Evolutionary conservation across 2,329 filamentous ascomycete genomes (phyloP), one percentile per base, ranked within the genome.

Genomic region (Pseudogymnoascus sp.): DNA sequence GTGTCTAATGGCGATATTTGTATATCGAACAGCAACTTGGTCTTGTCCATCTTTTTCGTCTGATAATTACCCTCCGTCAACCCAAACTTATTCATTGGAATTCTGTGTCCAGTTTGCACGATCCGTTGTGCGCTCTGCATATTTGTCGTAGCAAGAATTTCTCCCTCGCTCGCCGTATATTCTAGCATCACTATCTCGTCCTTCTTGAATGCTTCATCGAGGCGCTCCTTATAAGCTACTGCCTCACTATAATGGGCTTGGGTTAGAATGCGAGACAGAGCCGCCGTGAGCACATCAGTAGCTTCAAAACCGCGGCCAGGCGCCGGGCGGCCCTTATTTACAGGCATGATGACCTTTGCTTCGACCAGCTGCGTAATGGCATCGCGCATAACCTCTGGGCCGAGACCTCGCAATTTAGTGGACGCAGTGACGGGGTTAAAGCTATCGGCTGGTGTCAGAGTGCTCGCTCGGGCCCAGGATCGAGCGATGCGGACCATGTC

Each of bases 11-110:
- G 85, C 1, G 78, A 74, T 18, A 86, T 78, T 45, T 82, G 78
- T 36, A 90, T 76, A 8, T 80, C 78, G 72, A 89, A 90, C 65
- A 83, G 81, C 59, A 89, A 80, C 67, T 84, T 83, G 35, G 79
- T 79, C 67, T 87, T 87, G 36, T 88, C 82, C 65, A 87, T 86
- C 63, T 84, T 83, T 61, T 87, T 80, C 21, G 85, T 87, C 68
- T 89, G 84, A 72, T 92, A 92, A 65, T 88, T 85, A 13, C 83
- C 83, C 6, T 87, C 86, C 60, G 84, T 82, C 68, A 91, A 88
- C 1, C 89, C 88, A 70, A 88, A 87, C 1, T 86, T 85, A 31
- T 89, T 84, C 59, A 80, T 68, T 1, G 84, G 83, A 4, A 88
- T 79, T 40, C 86, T 77, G 1, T 79, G 70, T 0, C 82, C 77